Conservation (phyloP, 2,329 filamentous ascomycete species). For the Fusarium bulbicola region DNA sequence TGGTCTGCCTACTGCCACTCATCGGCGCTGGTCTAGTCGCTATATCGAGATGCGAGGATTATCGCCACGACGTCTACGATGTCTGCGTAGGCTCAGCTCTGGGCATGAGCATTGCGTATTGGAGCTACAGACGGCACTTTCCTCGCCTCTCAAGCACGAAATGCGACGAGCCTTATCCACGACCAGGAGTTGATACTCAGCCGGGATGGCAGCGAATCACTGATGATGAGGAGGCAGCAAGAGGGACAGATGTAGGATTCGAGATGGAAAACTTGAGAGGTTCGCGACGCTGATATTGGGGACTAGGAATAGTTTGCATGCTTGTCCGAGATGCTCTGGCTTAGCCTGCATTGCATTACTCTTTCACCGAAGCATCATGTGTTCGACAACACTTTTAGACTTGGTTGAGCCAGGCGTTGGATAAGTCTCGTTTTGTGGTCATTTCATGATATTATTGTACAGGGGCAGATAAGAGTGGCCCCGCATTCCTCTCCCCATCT, state of each 20-base stretch:
- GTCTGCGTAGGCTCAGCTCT: conserved; percentile 69
- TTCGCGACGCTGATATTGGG: conserved; percentile 40
- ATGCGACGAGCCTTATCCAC: conserved; percentile 67
- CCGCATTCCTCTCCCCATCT: conserved; percentile 38
- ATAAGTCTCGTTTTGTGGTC: conserved; percentile 33
- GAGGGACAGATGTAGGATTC: conserved; percentile 50
- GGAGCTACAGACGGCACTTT: conserved; percentile 73
- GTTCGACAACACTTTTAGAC: conserved; percentile 14
- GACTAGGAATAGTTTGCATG: conserved; percentile 38
- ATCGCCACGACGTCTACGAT: conserved; percentile 76
- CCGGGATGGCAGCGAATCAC: conserved; percentile 55
- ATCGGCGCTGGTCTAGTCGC: conserved; percentile 73
- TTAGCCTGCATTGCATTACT: conserved; percentile 13
- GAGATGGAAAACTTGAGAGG: conserved; percentile 46
- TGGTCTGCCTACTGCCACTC: conserved; percentile 67
- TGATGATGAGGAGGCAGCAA: conserved; percentile 62
- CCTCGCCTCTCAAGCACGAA: conserved; percentile 60
- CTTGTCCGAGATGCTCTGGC: conserved; percentile 11
- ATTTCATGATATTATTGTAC: conserved; percentile 47
- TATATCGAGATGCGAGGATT: conserved; percentile 75
- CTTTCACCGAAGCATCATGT: conserved; percentile 2
- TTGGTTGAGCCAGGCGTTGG: conserved; percentile 14
- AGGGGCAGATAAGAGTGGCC: conserved; percentile 38
- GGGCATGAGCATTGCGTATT: conserved; percentile 69
- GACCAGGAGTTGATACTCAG: conserved; percentile 51